These are phyloP conservation scores for Erodium texanum DNA, from an alignment of 441 rosid species.

Conservation along the genomic window DNA sequence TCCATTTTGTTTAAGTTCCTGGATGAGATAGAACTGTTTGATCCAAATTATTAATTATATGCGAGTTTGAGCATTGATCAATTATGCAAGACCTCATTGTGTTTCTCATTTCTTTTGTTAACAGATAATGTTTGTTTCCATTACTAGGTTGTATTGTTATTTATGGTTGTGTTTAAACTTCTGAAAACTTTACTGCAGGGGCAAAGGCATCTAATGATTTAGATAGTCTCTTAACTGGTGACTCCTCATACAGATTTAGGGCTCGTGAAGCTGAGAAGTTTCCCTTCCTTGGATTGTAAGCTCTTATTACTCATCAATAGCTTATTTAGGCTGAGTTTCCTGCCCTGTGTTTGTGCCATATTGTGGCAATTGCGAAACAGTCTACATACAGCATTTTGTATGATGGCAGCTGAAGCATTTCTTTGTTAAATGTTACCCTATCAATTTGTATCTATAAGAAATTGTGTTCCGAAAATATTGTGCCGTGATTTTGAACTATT, in stretches of 20 bases:
- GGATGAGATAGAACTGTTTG: not conserved
- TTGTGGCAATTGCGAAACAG: not conserved
- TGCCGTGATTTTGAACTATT: not conserved
- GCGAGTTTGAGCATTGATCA: not conserved
- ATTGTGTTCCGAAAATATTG: not conserved
- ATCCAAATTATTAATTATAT: not conserved
- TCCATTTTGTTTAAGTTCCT: not conserved
- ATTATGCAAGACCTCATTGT: not conserved
- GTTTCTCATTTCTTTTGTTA: not conserved
- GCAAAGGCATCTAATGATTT: constrained; percentile 34
- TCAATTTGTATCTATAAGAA: not conserved
- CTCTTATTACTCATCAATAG: constrained; percentile 19
- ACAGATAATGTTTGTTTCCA: not conserved
- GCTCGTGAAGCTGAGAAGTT: constrained; percentile 74
- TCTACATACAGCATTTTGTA: not conserved
- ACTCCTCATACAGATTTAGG: constrained; percentile 58
- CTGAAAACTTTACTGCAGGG: constrained; percentile 31
- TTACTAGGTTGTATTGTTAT: not conserved
- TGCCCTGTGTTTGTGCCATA: not conserved
- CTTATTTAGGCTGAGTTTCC: constrained; percentile 1
- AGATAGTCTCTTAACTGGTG: constrained; percentile 37
- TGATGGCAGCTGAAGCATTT: constrained; percentile 7
- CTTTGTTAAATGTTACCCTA: constrained; percentile 1
- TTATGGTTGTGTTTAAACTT: constrained; percentile 11
- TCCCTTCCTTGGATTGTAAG: constrained; percentile 72